phyloP scores from a whole-genome alignment of 257 asterid species.

The Solanum medicagineum region DNA sequence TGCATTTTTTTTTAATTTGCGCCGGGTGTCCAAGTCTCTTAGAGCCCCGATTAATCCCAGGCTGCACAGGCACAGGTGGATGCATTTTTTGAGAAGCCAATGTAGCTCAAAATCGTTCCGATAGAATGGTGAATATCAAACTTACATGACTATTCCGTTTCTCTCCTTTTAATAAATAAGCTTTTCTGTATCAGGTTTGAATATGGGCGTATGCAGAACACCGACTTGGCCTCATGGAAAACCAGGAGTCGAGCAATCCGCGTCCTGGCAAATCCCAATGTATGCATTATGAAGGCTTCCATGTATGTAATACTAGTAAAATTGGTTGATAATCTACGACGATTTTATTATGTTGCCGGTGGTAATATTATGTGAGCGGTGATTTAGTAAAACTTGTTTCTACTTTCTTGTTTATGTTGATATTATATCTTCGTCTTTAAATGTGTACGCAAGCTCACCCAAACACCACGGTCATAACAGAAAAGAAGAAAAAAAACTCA shows the following conservation, averaged over 20 bases:
- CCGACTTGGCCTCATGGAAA: slow-evolving; percentile 17
- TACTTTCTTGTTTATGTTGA: background rate
- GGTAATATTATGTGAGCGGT: background rate
- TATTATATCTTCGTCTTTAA: background rate
- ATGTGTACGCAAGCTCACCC: background rate
- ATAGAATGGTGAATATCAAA: background rate
- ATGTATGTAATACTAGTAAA: slow-evolving; percentile 1
- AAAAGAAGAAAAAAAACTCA: background rate
- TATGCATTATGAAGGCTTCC: slow-evolving; percentile 49
- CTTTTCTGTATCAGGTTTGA: slow-evolving; percentile 23
- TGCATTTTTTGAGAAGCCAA: background rate
- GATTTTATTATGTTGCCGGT: slow-evolving; percentile 22
- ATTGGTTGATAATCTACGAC: slow-evolving; percentile 23
- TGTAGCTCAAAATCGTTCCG: background rate
- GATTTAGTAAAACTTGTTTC: background rate
- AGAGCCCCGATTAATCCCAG: no score
- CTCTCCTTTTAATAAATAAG: background rate
- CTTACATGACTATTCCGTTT: background rate
- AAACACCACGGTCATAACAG: background rate
- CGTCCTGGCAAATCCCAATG: slow-evolving; percentile 72
- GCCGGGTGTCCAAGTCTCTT: no score
- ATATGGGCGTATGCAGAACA: slow-evolving; percentile 1
- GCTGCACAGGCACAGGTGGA: no score
- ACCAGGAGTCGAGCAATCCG: slow-evolving; percentile 35
- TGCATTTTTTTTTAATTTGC: no score